Percentiles rank a stretch among this genome's conserved stretches.
Conservation (phyloP, 2,329 filamentous ascomycete genomes). For the Colletotrichum sp. region DNA sequence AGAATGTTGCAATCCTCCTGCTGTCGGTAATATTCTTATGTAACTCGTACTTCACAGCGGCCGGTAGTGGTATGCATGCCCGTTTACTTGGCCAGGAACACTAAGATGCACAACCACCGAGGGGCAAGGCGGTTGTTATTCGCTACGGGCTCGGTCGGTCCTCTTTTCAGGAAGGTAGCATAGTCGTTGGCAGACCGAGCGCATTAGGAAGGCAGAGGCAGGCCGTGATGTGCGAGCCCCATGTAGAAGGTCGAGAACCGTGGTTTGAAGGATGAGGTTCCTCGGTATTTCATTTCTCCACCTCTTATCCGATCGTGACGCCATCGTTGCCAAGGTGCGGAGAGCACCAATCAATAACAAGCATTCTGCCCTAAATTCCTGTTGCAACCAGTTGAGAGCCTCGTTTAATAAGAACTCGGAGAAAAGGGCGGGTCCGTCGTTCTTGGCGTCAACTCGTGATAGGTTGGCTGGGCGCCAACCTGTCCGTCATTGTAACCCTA, state of each 20-base stretch:
- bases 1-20: background rate
- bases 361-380: background rate
- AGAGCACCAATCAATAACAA: background rate
- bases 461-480: background rate
- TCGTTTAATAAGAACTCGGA: background rate
- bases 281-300: constrained; percentile 6
- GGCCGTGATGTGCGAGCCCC: background rate
- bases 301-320: constrained; percentile 1
- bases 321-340: background rate
- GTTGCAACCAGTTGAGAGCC: background rate
- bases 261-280: background rate
- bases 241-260: background rate
- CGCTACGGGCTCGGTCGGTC: background rate
- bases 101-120: background rate
- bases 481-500: background rate
- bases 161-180: constrained; percentile 14
- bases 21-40: background rate
- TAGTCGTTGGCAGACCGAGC: background rate
- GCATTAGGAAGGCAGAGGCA: constrained; percentile 6
- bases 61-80: background rate
- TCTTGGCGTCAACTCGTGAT: background rate
- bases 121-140: background rate
- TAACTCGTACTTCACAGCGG: background rate
- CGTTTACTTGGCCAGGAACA: background rate
- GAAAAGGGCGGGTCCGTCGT: background rate